Base-by-base conservation (phyloP, 2,329 filamentous ascomycete species). In the Epichloe baconii region DNA sequence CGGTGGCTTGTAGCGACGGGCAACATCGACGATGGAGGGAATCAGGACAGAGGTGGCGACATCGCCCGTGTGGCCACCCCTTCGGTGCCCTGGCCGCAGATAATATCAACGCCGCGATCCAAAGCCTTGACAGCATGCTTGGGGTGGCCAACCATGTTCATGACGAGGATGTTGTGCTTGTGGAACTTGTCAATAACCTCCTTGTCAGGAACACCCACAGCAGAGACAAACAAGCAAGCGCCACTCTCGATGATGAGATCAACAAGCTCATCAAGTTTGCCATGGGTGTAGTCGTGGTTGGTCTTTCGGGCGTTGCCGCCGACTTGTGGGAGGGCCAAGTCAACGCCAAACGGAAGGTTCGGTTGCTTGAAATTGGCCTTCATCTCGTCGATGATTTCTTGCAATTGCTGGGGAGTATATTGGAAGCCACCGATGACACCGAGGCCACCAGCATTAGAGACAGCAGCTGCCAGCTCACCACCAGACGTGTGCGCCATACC, bases 131-230 rank as follows among this genome's bases (percentile, higher is more conserved):
- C 79, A 1, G 90, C 90, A 66, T 97, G 91, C 65, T 85, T 88
- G 2, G 91, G 90, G 60, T 90, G 86, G 0, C 91, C 91, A 19
- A 96, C 89, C 90, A 96, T 96, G 67, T 96, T 96, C 89, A 96
- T 96, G 37, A 96, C 76, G 53, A 94, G 64, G 41, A 97, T 86
- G 0, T 86, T 86, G 0, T 85, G 84, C 8, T 76, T 75, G 63
- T 97, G 91, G 44, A 97, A 74, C 44, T 81, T 72, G 58, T 87
- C 81, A 52, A 96, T 85, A 4, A 90, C 80, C 52, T 73, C 67
- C 44, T 73, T 71, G 0, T 90, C 88, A 15, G 91, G 91, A 21
- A 96, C 85, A 8, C 91, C 91, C 0, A 96, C 89, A 1, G 91
- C 91, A 49, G 77, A 82, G 42, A 96, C 88, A 63, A 97, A 96